Evolutionary conservation across 768 basidiomycete species (phyloP).

Genomic region (Pilatotrama ljubarskyi): DNA sequence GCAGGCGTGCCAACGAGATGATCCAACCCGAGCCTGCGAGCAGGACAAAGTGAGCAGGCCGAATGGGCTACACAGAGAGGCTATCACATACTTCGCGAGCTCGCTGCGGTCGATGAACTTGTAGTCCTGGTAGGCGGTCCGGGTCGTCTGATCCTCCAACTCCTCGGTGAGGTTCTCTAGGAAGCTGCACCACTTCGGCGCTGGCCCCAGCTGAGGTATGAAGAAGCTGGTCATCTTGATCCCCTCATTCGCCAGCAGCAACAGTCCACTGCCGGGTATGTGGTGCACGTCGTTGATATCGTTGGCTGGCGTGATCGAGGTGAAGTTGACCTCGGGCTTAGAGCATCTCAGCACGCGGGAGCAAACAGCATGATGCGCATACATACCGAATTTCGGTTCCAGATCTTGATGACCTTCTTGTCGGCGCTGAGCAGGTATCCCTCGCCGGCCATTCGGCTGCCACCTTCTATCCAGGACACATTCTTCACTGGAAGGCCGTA

Average conservation of each 20-base stretch:
- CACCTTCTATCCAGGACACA: slow-evolving; percentile 88
- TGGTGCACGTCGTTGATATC: slow-evolving; percentile 93
- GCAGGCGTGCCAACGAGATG: slow-evolving; percentile 93
- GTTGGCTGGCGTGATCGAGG: slow-evolving; percentile 86
- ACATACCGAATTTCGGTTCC: slow-evolving; percentile 83
- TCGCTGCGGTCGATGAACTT: slow-evolving; percentile 93
- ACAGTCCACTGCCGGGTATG: slow-evolving; percentile 81
- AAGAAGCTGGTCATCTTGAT: slow-evolving; percentile 94
- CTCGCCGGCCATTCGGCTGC: slow-evolving; percentile 79
- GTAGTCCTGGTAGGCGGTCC: slow-evolving; percentile 90
- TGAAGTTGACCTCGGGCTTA: slow-evolving; percentile 83
- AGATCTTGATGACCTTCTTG: slow-evolving; percentile 96
- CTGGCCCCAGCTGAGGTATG: slow-evolving; percentile 94
- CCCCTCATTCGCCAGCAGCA: slow-evolving; percentile 95
- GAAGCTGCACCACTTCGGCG: slow-evolving; percentile 96
- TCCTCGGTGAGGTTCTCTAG: slow-evolving; percentile 98
- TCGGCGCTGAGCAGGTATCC: slow-evolving; percentile 91
- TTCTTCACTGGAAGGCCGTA: slow-evolving; percentile 89
- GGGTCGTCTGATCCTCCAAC: slow-evolving; percentile 85
- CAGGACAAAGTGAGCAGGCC: background rate
- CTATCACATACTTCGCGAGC: slow-evolving; percentile 67
- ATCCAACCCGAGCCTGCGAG: slow-evolving; percentile 81
- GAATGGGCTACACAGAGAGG: background rate
- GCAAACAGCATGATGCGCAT: background rate
- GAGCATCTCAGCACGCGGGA: background rate